A percentile compares a stretch with the other conserved stretches of the same genome.
These are phyloP conservation scores for Tympanopsis confertula DNA, from an alignment of 2,329 filamentous ascomycete genomes.

Conservation along the genomic window DNA sequence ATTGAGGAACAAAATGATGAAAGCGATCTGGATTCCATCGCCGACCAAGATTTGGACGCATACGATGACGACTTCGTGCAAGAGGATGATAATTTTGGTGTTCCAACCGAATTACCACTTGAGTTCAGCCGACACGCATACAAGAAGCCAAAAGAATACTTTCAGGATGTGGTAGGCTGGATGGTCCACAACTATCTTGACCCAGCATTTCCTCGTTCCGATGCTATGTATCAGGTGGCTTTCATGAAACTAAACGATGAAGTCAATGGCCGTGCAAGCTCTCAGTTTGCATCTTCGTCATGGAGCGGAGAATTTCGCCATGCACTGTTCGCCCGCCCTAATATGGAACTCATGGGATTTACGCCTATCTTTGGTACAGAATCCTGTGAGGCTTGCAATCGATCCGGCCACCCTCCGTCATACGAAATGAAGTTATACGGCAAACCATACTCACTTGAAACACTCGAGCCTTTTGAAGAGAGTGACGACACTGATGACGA, in stretches of 20 bases:
- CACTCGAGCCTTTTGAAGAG: background rate
- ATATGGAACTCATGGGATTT: background rate
- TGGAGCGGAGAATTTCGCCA: background rate
- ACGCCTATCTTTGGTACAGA: background rate
- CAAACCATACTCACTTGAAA: background rate
- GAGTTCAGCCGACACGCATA: background rate
- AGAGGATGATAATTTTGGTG: background rate
- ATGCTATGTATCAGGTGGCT: background rate
- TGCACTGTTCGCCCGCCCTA: background rate
- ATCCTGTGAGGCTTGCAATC: background rate
- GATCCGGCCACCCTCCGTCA: background rate
- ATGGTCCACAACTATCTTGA: background rate
- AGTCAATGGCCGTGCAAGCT: background rate
- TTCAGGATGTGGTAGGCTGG: background rate
- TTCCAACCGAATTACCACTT: background rate
- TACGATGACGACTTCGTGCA: constrained; percentile 1
- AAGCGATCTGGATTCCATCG: background rate
- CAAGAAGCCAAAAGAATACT: constrained; percentile 1
- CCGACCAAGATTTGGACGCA: background rate
- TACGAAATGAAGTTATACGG: background rate
- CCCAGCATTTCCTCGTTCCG: background rate
- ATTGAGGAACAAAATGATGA: background rate
- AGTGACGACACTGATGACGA: background rate
- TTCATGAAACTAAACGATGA: background rate
- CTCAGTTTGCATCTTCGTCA: background rate